Conservation (phyloP, 768 basidiomycete species). For the Podaxis carcinomalis region DNA sequence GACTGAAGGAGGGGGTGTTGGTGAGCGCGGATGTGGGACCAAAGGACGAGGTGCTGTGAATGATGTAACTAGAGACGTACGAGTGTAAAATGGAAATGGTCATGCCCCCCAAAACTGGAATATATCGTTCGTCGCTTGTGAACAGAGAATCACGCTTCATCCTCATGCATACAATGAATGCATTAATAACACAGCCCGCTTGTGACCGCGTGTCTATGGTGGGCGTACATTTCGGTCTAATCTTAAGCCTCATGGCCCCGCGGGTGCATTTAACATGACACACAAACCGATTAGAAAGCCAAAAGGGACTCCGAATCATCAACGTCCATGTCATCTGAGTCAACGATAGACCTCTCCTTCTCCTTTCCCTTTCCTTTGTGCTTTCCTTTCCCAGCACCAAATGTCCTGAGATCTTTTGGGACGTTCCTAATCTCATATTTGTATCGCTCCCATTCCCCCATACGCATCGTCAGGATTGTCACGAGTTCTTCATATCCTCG, state of each 20-base stretch:
- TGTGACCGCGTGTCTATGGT: too few relatives aligned
- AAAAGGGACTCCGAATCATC: not conserved
- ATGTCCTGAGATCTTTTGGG: not conserved
- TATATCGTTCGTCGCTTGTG: not conserved
- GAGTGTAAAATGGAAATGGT: not conserved
- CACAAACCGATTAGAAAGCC: not conserved
- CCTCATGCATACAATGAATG: too few relatives aligned
- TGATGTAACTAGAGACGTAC: not conserved
- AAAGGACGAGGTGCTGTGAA: not conserved
- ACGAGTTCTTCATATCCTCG: not conserved
- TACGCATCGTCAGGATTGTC: not conserved
- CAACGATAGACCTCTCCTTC: not conserved
- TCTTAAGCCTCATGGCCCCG: too few relatives aligned
- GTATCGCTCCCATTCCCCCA: not conserved
- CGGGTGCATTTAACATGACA: not conserved
- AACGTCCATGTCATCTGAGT: not conserved
- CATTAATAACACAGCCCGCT: too few relatives aligned
- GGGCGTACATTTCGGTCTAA: too few relatives aligned
- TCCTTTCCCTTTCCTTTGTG: not conserved
- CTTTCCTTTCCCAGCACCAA: not conserved
- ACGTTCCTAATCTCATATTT: not conserved
- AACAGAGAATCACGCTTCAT: too few relatives aligned
- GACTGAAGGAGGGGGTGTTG: slow-evolving; percentile 28
- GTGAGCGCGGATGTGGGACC: not conserved
- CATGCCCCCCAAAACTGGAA: not conserved